These are phyloP conservation scores for Neurospora sp. DNA, from an alignment of 495 filamentous ascomycete genomes.

Conservation along the genomic window DNA sequence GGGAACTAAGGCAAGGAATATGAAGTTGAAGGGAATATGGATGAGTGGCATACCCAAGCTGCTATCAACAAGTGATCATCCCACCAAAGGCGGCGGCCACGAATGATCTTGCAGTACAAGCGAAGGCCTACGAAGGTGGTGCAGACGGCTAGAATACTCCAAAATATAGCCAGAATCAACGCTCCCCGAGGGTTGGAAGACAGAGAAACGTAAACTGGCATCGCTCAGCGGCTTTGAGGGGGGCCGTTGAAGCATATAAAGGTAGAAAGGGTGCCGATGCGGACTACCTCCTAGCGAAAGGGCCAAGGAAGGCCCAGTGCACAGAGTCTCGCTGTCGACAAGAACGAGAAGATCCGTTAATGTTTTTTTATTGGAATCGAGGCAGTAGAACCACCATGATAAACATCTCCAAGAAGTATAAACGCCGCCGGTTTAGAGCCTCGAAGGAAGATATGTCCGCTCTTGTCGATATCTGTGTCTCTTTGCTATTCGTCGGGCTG, in stretches of 20 bases:
- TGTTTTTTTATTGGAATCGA: neutral
- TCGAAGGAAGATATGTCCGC: neutral
- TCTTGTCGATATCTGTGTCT: neutral
- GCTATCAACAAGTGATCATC: slow-evolving; percentile 23
- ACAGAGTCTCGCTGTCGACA: neutral
- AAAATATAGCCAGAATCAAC: neutral
- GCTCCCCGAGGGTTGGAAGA: neutral
- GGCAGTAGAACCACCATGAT: neutral
- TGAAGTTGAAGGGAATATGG: neutral
- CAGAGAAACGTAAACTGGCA: neutral
- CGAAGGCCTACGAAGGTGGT: slow-evolving; percentile 13
- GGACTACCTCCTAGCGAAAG: neutral
- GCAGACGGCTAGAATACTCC: neutral
- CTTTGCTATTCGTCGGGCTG: neutral
- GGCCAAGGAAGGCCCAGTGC: neutral
- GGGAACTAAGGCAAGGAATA: neutral
- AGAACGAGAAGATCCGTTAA: neutral
- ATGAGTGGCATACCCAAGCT: slow-evolving; percentile 13
- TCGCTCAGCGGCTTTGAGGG: neutral
- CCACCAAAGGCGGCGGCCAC: slow-evolving; percentile 19
- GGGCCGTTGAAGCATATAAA: neutral
- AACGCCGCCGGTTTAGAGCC: neutral
- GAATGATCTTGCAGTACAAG: slow-evolving; percentile 19
- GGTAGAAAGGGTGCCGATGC: neutral
- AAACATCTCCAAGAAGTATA: neutral